phyloP scores from a whole-genome alignment of 805 yeast species.

The Cyberlindnera suaveolens region DNA sequence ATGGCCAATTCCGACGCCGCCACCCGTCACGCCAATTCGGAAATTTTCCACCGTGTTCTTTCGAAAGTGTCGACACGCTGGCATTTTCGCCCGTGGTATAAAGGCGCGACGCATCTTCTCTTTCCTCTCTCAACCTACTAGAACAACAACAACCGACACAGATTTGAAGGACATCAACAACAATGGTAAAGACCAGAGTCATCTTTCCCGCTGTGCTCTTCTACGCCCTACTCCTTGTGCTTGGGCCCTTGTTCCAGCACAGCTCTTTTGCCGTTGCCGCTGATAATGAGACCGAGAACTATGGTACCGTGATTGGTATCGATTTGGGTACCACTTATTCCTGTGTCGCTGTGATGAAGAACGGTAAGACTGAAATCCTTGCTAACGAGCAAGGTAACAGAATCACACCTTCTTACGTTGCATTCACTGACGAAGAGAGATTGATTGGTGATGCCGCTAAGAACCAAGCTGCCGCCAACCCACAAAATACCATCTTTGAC shows the following conservation, averaged over 20 bases:
- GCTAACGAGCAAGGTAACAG: slow-evolving; percentile 98
- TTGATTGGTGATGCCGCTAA: slow-evolving; percentile 95
- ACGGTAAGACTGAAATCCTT: slow-evolving; percentile 84
- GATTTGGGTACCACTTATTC: slow-evolving; percentile 98
- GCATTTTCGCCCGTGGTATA: slow-evolving; percentile 5
- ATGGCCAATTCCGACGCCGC: neutral
- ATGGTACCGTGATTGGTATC: slow-evolving; percentile 79
- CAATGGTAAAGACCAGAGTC: slow-evolving; percentile 23
- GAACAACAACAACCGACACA: neutral
- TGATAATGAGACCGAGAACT: slow-evolving; percentile 34
- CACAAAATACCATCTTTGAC: slow-evolving; percentile 81
- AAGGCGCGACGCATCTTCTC: neutral
- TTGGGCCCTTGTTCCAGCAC: slow-evolving; percentile 21
- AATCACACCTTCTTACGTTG: slow-evolving; percentile 93
- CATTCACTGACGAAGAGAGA: slow-evolving; percentile 87
- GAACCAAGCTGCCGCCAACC: slow-evolving; percentile 90
- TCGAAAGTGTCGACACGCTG: slow-evolving; percentile 2
- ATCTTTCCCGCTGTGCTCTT: slow-evolving; percentile 30
- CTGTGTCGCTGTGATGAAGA: slow-evolving; percentile 85
- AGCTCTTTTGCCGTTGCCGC: slow-evolving; percentile 21
- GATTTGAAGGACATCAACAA: neutral
- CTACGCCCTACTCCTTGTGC: slow-evolving; percentile 22
- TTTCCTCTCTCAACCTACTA: too few relatives aligned
- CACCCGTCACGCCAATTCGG: neutral
- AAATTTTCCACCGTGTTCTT: neutral